Conservation (phyloP, 306 rosid genomes). For the Erythrophleum fordii region DNA sequence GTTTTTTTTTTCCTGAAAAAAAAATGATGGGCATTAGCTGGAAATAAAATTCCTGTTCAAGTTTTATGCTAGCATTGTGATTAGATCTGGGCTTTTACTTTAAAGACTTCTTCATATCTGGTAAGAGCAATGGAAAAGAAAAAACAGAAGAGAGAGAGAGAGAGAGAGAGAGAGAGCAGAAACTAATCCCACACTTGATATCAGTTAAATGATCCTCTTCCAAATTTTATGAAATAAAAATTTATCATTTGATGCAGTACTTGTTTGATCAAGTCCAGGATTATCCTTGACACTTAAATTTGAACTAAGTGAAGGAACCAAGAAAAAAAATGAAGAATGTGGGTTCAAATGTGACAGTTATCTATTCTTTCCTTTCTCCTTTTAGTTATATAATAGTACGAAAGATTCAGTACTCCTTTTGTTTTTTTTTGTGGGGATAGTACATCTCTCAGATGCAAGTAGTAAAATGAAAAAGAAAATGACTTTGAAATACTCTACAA, state of each 20-base stretch:
- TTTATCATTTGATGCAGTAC: not conserved
- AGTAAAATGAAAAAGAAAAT: not conserved
- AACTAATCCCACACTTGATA: no score
- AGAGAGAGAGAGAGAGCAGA: no score
- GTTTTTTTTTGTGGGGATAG: not conserved
- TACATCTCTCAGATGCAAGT: slow-evolving; percentile 2
- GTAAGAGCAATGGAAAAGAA: no score
- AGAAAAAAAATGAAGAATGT: not conserved
- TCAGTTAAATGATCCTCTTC: no score
- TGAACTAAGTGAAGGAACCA: not conserved
- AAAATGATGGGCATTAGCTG: no score
- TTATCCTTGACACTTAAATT: not conserved
- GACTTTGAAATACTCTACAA: not conserved
- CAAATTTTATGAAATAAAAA: no score
- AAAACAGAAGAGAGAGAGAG: no score
- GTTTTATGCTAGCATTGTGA: not conserved
- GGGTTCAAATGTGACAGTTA: not conserved
- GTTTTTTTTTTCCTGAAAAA: not conserved
- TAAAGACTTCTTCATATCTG: no score
- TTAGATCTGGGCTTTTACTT: no score
- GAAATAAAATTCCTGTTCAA: not conserved
- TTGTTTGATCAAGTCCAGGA: not conserved
- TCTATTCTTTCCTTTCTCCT: not conserved
- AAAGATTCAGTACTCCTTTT: not conserved
- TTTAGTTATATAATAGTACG: not conserved